Conservation (phyloP, 495 filamentous ascomycete genomes). For the Choiromyces venosus region DNA sequence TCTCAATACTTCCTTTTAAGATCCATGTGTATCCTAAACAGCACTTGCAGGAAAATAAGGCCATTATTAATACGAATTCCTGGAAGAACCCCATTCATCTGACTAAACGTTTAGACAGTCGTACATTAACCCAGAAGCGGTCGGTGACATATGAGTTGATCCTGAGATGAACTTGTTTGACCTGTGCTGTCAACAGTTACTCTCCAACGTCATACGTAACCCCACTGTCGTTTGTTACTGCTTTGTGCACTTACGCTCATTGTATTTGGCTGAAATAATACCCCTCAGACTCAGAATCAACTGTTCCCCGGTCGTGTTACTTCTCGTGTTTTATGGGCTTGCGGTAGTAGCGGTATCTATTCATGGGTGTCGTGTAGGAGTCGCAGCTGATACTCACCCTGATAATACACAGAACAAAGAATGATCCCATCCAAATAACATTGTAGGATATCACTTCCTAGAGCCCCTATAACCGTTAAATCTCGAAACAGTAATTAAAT, state of each 20-base stretch:
- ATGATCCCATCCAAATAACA: not conserved
- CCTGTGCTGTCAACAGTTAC: not conserved
- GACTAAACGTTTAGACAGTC: not conserved
- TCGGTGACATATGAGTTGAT: not conserved
- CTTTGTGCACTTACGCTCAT: not conserved
- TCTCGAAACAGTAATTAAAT: not conserved
- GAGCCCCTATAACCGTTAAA: not conserved
- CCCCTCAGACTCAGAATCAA: not conserved
- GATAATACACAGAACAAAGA: not conserved
- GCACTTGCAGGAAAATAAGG: not conserved
- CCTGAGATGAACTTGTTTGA: not conserved
- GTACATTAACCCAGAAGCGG: not conserved
- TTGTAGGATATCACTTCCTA: not conserved
- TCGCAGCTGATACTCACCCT: not conserved
- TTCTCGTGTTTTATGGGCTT: not conserved
- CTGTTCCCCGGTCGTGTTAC: not conserved
- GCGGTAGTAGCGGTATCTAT: not conserved
- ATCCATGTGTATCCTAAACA: not conserved
- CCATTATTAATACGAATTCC: not conserved
- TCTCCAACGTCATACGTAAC: not conserved
- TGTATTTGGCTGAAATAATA: not conserved
- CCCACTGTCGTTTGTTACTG: not conserved
- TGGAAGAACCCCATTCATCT: not conserved
- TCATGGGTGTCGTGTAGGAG: not conserved
- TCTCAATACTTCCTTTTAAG: not conserved